Evolutionary conservation across 2,329 filamentous ascomycete genomes (phyloP), one percentile per base, ranked within the genome.

Genomic region (Aureobasidium vineae): DNA sequence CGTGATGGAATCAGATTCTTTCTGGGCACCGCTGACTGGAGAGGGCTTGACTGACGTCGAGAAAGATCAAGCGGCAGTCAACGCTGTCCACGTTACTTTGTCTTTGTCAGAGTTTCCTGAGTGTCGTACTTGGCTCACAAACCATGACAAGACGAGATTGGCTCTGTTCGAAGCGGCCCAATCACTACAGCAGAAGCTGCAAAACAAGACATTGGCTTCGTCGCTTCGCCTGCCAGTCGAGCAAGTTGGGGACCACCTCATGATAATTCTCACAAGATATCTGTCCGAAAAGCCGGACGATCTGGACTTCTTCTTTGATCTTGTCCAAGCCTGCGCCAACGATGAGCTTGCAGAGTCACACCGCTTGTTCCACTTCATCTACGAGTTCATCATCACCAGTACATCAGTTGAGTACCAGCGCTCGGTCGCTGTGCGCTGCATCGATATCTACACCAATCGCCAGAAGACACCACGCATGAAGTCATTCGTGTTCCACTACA

Each of bases 371-470:
- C 84, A 88, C 6, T 96, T 94, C 78, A 90, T 99, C 50, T 98
- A 96, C 79, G 82, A 86, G 15, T 83, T 90, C 68, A 90, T 99
- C 74, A 92, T 99, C 69, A 90, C 85, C 71, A 96, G 85, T 75
- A 86, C 92, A 36, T 93, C 91, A 0, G 86, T 95, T 28, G 92
- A 96, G 19, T 95, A 93, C 74, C 93, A 92, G 84, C 91, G 89
- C 72, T 86, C 86, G 5, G 84, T 96, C 1, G 85, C 98, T 49
- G 85, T 94, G 73, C 89, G 91, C 64, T 96, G 92, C 73, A 85
- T 99, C 54, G 93, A 98, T 66, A 82, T 92, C 0, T 99, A 97
- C 75, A 88, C 90, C 7, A 86, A 88, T 59, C 91, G 89, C 73
- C 86, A 83, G 53, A 90, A 89, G 15, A 88, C 90, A 0, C 95